Evolutionary conservation across 768 basidiomycete genomes (phyloP).

Genomic region (Boletus rubescentipes): DNA sequence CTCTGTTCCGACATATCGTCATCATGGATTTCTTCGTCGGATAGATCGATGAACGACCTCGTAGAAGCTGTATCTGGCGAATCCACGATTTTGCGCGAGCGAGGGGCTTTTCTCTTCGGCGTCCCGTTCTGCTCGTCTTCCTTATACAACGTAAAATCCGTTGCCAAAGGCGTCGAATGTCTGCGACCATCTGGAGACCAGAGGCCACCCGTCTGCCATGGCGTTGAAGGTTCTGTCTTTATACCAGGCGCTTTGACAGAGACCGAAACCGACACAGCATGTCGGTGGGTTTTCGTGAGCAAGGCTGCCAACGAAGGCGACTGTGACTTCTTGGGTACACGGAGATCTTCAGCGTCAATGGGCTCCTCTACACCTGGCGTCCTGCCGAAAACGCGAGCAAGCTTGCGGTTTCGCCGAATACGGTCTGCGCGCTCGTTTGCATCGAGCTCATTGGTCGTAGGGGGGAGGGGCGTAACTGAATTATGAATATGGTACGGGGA

Average conservation of each 20-base stretch:
- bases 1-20: conserved; percentile 35
- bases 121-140: conserved; percentile 8
- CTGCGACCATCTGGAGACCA: conserved; percentile 39
- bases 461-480: conserved; percentile 40
- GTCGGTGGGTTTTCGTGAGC: conserved; percentile 30
- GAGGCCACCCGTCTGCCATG: conserved; percentile 37
- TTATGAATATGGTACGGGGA: conserved; percentile 25
- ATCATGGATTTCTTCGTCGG: conserved; percentile 52
- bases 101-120: conserved; percentile 1
- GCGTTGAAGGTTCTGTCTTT: conserved; percentile 25
- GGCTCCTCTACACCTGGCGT: conserved; percentile 50
- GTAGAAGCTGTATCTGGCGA: conserved; percentile 28
- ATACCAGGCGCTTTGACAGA: conserved; percentile 19
- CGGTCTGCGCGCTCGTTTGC: conserved; percentile 69
- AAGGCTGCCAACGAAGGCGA: conserved; percentile 27
- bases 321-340: conserved; percentile 21
- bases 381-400: conserved; percentile 78
- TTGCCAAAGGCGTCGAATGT: conserved; percentile 55
- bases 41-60: conserved; percentile 61
- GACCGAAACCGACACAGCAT: conserved; percentile 32
- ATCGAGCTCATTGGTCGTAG: conserved; percentile 67
- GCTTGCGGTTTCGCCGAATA: conserved; percentile 71
- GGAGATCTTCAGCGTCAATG: conserved; percentile 27
- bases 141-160: conserved; percentile 38
- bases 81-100: conserved; percentile 11